These are phyloP conservation scores for Penicillium antarcticum DNA, from an alignment of 495 filamentous ascomycete species.

Conservation along the genomic window DNA sequence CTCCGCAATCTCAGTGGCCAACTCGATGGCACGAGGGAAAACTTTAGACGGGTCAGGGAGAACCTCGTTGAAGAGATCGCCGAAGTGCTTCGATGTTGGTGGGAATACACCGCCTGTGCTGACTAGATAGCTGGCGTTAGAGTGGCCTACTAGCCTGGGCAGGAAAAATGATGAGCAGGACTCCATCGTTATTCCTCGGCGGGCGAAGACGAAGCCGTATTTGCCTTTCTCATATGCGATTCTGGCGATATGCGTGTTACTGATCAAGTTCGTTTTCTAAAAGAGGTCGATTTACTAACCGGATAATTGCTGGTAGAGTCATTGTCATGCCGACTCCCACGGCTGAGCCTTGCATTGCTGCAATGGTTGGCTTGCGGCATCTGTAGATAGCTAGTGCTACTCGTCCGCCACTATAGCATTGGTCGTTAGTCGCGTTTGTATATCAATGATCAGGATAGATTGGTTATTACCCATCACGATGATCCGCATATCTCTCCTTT, in stretches of 20 bases:
- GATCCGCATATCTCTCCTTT: conserved; percentile 32
- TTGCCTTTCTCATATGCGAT: conserved; percentile 52
- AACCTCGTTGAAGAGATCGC: conserved; percentile 54
- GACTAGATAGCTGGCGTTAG: conserved; percentile 52
- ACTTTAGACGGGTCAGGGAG: conserved; percentile 48
- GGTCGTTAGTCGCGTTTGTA: not conserved
- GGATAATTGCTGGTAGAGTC: conserved; percentile 59
- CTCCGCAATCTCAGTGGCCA: conserved; percentile 55
- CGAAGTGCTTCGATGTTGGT: conserved; percentile 33
- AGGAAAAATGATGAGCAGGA: conserved; percentile 63
- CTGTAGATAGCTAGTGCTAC: conserved; percentile 57
- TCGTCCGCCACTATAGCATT: conserved; percentile 26
- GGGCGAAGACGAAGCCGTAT: conserved; percentile 63
- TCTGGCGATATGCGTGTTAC: conserved; percentile 14
- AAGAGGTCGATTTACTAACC: conserved; percentile 15
- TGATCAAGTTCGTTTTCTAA: not conserved
- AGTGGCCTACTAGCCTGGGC: conserved; percentile 55
- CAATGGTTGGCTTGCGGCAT: conserved; percentile 64
- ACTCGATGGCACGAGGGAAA: conserved; percentile 51
- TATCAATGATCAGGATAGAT: conserved; percentile 21
- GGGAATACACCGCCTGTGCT: conserved; percentile 34
- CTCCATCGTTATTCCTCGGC: conserved; percentile 61
- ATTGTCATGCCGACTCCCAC: conserved; percentile 68
- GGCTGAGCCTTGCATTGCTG: conserved; percentile 61
- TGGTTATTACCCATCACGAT: conserved; percentile 43